Conservation (phyloP, 164 flowering plant species). For the Vitis vinifera region DNA sequence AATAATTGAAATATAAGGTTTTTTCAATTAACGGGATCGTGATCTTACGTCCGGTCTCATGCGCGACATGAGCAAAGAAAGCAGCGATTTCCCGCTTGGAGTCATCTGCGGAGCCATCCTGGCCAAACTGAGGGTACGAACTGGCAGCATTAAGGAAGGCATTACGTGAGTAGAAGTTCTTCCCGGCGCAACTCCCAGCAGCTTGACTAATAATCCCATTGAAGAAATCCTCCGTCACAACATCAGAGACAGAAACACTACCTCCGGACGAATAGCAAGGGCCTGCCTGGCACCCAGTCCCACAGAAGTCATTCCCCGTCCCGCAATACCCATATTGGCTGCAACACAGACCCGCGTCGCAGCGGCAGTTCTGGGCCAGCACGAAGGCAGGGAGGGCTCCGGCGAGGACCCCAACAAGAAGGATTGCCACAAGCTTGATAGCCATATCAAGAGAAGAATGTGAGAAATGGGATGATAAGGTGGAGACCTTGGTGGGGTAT, state of each 20-base stretch:
- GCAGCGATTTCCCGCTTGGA: constrained; percentile 73
- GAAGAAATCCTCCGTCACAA: constrained; percentile 45
- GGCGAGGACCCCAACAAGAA: constrained; percentile 5
- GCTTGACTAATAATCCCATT: constrained; percentile 27
- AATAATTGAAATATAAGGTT: no score
- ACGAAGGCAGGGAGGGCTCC: background rate
- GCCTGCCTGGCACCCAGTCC: constrained; percentile 39
- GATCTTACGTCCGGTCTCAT: constrained; percentile 64
- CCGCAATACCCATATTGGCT: constrained; percentile 37
- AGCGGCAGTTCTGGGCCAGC: constrained; percentile 29
- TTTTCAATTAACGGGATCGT: no score
- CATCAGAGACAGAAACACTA: constrained; percentile 22
- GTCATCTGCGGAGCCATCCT: constrained; percentile 38
- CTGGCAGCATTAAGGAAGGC: constrained; percentile 44
- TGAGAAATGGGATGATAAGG: no score
- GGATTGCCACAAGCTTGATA: background rate
- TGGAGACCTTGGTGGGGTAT: no score
- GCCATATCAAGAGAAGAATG: no score
- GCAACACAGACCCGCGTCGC: constrained; percentile 21
- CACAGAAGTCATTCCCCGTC: constrained; percentile 36
- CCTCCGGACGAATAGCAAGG: constrained; percentile 33
- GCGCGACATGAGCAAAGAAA: constrained; percentile 58
- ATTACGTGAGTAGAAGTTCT: constrained; percentile 45
- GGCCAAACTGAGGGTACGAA: constrained; percentile 48
- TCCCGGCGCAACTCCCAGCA: constrained; percentile 36